Conservation (phyloP, 768 basidiomycete genomes). For the Lentinula sp. region DNA sequence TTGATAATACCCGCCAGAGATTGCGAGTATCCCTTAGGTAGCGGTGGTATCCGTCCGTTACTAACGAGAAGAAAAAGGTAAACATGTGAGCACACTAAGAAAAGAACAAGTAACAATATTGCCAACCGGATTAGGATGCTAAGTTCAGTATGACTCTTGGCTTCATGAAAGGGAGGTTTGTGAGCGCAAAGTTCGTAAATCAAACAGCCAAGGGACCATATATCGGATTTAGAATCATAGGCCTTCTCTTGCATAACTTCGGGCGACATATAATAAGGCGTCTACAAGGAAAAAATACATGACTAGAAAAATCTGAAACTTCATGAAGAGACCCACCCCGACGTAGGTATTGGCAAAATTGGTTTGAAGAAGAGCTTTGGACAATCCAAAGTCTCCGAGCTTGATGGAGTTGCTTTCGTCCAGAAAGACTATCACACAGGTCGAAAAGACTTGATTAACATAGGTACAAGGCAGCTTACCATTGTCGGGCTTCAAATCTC, state of each 20-base stretch:
- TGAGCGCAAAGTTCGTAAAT: slow-evolving; percentile 95
- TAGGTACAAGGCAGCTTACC: slow-evolving; percentile 39
- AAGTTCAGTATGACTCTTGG: slow-evolving; percentile 83
- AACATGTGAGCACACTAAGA: not conserved
- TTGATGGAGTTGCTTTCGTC: slow-evolving; percentile 83
- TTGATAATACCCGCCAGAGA: slow-evolving; percentile 70
- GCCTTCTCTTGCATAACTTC: slow-evolving; percentile 96
- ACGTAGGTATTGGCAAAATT: slow-evolving; percentile 96
- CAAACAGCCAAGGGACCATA: slow-evolving; percentile 96
- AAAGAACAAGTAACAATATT: not conserved
- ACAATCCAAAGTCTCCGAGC: slow-evolving; percentile 94
- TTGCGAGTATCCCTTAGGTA: slow-evolving; percentile 80
- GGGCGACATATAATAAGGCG: slow-evolving; percentile 99
- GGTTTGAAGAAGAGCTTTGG: slow-evolving; percentile 83
- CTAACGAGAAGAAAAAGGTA: slow-evolving; percentile 24
- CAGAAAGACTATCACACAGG: slow-evolving; percentile 65
- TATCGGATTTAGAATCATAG: slow-evolving; percentile 97
- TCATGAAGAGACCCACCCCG: slow-evolving; percentile 54
- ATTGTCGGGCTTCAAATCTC: slow-evolving; percentile 97
- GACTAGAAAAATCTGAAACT: not conserved
- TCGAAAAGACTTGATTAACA: not conserved
- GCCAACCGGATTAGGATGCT: slow-evolving; percentile 72
- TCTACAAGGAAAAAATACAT: slow-evolving; percentile 38
- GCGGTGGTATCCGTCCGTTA: slow-evolving; percentile 86
- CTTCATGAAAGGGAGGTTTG: slow-evolving; percentile 90